Conservation (phyloP, 441 rosid species). For the Iberis amara region DNA sequence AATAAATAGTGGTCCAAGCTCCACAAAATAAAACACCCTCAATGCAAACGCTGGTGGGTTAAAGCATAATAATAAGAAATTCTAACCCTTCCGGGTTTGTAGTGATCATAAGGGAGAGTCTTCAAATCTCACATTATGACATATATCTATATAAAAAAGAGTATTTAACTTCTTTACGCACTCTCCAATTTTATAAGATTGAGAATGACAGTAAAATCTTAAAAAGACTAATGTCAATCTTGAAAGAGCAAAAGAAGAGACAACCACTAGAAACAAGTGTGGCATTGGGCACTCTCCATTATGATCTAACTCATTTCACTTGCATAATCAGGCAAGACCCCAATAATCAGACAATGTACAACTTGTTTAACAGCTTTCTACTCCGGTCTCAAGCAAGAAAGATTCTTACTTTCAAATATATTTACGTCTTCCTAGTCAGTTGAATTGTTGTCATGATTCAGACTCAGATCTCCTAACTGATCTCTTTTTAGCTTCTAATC, state of each 20-base stretch:
- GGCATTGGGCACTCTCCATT: conserved; percentile 1
- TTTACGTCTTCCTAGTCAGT: conserved; percentile 23
- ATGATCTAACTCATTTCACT: conserved; percentile 1
- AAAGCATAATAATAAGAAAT: too few relatives aligned
- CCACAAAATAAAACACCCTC: too few relatives aligned
- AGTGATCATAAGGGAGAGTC: too few relatives aligned
- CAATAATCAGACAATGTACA: conserved; percentile 23
- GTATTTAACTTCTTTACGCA: too few relatives aligned
- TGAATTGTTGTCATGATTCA: conserved; percentile 18
- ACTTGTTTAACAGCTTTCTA: conserved; percentile 6
- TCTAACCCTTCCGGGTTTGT: too few relatives aligned
- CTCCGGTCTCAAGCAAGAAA: conserved; percentile 21
- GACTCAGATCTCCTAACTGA: conserved; percentile 23
- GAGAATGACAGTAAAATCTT: conserved; percentile 12
- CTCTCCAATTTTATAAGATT: conserved; percentile 7
- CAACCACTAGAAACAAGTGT: background rate
- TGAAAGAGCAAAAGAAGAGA: conserved; percentile 16
- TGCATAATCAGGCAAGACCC: conserved; percentile 3
- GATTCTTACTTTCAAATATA: conserved; percentile 9
- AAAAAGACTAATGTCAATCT: conserved; percentile 8
- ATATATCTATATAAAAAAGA: too few relatives aligned
- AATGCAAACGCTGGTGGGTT: too few relatives aligned
- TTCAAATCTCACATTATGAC: too few relatives aligned
- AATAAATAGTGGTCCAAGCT: too few relatives aligned
- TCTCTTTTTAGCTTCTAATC: conserved; percentile 33